Base-by-base conservation (phyloP, 306 rosid genomes). In the Canavalia ensiformis region DNA sequence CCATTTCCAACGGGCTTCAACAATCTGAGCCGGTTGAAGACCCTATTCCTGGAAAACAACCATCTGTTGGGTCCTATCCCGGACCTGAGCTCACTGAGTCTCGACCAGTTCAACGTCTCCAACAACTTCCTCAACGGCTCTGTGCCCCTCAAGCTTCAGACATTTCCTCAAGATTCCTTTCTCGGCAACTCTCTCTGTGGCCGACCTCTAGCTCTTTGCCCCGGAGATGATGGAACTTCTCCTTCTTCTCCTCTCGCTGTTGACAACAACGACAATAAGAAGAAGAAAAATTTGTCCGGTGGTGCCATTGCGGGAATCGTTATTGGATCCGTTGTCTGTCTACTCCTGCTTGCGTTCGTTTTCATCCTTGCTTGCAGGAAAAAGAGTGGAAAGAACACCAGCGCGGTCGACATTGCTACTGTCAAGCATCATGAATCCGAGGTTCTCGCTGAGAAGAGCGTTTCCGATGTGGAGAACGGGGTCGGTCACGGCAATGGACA, bases 301-400 rank as follows among this genome's bases (percentile, higher is more conserved):
- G 90, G 86, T 5, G 91, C 91, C 42, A 84, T 90, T 60, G 94
- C 90, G 2, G 94, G 91, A 30, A 89, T 90, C 56, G 92, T 87
- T 8, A 60, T 89, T 18, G 94, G 92, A 46, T 90, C 94, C 34
- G 82, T 86, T 2, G 52, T 89, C 75, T 58, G 54, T 75, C 87
- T 90, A 25, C 57, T 90, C 64, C 9, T 89, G 59, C 39, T 89
- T 33, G 72, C 66, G 5, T 79, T 74, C 54, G 56, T 82, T 56
- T 52, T 89, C 58, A 77, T 89, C 18, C 63, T 90, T 28, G n/a
- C 83, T 4, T 90, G 91, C 76, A 82, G 86, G 60, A 85, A 45
- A 68, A 87, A 83, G 81, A 87, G 81, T 47, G 46, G 76, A n/a
- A 85, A 84, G 82, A 87, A 85, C 60, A 75, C 87, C 45, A 85